Evolutionary conservation across 2,329 filamentous ascomycete genomes (phyloP).

Genomic region (Pezicula neosporulosa): DNA sequence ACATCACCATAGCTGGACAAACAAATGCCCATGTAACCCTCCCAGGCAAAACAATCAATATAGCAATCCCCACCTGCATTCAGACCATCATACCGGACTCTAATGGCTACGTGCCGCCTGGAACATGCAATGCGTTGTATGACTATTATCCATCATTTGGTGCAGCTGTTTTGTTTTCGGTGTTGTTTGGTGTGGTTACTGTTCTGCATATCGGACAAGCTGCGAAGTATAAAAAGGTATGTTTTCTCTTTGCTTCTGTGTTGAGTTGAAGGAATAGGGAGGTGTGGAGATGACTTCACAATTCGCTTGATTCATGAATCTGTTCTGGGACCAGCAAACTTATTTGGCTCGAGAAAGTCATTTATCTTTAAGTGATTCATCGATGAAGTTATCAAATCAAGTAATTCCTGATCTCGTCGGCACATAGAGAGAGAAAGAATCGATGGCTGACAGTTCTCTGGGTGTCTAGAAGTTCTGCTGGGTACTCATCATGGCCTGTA

Average conservation of each 20-base stretch:
- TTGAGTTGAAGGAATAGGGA: not conserved
- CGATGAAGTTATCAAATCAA: too few species aligned
- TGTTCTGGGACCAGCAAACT: too few species aligned
- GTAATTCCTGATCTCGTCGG: too few species aligned
- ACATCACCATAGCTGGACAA: slow-evolving; percentile 24
- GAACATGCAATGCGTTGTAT: slow-evolving; percentile 30
- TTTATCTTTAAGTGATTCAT: too few species aligned
- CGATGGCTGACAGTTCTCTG: not conserved
- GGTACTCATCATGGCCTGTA: slow-evolving; percentile 38
- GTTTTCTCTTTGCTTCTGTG: not conserved
- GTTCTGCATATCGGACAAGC: slow-evolving; percentile 29
- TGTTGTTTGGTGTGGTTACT: slow-evolving; percentile 30
- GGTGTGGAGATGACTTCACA: not conserved
- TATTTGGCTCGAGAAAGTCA: too few species aligned
- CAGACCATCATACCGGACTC: slow-evolving; percentile 32
- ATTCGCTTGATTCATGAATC: too few species aligned
- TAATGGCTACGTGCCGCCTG: slow-evolving; percentile 33
- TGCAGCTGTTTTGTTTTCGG: slow-evolving; percentile 28
- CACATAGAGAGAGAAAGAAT: not conserved
- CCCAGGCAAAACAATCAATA: slow-evolving; percentile 24
- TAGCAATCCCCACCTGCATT: slow-evolving; percentile 30
- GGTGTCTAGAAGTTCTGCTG: slow-evolving; percentile 30
- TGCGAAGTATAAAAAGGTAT: slow-evolving; percentile 27
- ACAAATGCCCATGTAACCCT: slow-evolving; percentile 25
- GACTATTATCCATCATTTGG: slow-evolving; percentile 33